These are phyloP conservation scores for Metschnikowia reukaufii DNA, from an alignment of 805 yeast genomes.

Conservation along the genomic window DNA sequence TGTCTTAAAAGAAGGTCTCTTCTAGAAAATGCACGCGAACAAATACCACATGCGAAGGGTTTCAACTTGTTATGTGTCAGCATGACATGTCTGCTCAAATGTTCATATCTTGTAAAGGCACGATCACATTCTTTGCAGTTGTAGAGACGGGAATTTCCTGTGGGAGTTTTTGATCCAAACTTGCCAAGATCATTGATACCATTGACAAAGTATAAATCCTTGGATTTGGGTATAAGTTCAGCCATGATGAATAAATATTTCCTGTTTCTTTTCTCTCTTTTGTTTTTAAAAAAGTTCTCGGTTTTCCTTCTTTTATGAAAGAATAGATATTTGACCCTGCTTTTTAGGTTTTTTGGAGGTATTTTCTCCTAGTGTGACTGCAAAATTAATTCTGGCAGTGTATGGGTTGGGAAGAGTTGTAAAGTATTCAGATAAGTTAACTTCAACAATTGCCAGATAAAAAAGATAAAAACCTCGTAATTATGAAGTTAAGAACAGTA, in stretches of 20 bases:
- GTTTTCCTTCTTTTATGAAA: too few relatives aligned
- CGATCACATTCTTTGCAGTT: constrained; percentile 43
- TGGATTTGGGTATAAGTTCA: constrained; percentile 5
- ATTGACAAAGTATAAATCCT: constrained; percentile 13
- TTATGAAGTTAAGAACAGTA: too few relatives aligned
- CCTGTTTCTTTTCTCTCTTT: not conserved
- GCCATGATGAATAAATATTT: not conserved
- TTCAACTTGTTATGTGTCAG: constrained; percentile 46
- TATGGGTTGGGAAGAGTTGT: not conserved
- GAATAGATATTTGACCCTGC: too few relatives aligned
- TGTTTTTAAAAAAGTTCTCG: too few relatives aligned
- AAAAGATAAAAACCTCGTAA: too few relatives aligned
- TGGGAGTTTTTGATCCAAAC: constrained; percentile 43
- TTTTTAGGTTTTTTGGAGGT: too few relatives aligned
- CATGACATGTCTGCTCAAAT: constrained; percentile 41
- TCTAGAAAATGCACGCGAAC: constrained; percentile 43
- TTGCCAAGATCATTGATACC: constrained; percentile 16
- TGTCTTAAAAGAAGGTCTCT: constrained; percentile 44
- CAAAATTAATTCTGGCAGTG: not conserved
- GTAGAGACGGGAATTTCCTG: constrained; percentile 45
- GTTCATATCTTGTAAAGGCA: constrained; percentile 49
- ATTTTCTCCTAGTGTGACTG: not conserved
- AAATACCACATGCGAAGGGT: constrained; percentile 46
- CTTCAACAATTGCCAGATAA: too few relatives aligned
- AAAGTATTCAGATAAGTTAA: too few relatives aligned